Base-by-base conservation (phyloP, 2,329 filamentous ascomycete genomes). In the Blastomyces percursus region DNA sequence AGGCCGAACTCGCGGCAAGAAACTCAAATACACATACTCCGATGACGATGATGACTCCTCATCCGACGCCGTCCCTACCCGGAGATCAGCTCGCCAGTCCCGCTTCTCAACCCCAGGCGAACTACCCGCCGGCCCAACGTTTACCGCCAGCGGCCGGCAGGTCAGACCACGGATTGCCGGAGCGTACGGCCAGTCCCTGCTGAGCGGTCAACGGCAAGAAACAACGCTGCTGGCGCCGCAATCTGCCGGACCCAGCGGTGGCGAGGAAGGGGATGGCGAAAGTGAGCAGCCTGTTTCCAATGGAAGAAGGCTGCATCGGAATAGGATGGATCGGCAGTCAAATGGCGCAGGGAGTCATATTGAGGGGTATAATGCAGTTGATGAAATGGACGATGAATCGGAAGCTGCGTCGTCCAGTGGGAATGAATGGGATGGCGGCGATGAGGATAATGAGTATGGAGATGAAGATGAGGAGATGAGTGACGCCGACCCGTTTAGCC, bases 21-120 rank as follows among this genome's bases (percentile, higher is more conserved):
- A 93, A 65, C 89, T 96, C 77, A 95, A 92, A 75, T 99, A 99
- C 72, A 99, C 91, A 0, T 99, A 90, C 72, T 95, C 91, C 0
- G 92, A 96, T 60, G 90, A 95, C 30, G 90, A 95, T 67, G 87
- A 87, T 44, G 85, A 87, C 19, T 84, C 85, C 56, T 80, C 77
- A 60, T 83, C 73, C 73, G 92, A 79, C 64, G 77, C 78, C 21
- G 5, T n/a, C 19, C 84, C 86, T 7, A 90, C 85, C 21, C 86
- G 83, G 54, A 79, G 81, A 56, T 86, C 84, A 4, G 78, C 78
- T 11, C 78, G 93, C 67, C 68, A 69, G 2, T 91, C 89, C 1
- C 84, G 87, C 48, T 82, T 86, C 11, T 86, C 85, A 66, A 91
- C 90, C 0, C 88, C 91, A 0, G 84, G 84, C 50, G 90, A 93